Evolutionary conservation across 2,329 filamentous ascomycete species (phyloP).

Genomic region (Penicillium sp.): DNA sequence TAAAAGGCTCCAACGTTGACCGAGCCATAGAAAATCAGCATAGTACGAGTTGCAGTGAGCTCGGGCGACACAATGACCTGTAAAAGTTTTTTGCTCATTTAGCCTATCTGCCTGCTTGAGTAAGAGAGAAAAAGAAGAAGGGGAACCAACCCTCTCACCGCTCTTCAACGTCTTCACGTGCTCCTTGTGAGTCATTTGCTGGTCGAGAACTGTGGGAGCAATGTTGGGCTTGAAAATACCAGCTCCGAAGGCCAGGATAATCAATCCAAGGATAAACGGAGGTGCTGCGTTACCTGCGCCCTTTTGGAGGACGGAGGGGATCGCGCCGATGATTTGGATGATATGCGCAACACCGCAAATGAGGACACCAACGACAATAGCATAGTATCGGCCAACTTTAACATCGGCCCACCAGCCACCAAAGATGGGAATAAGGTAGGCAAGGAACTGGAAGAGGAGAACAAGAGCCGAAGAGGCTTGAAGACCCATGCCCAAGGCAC

Average conservation of each 20-base stretch:
- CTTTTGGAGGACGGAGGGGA: conserved; percentile 39
- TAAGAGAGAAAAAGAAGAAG: neutral
- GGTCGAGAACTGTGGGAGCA: conserved; percentile 66
- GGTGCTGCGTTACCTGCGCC: conserved; percentile 29
- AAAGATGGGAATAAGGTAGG: conserved; percentile 58
- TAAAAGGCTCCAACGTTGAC: conserved; percentile 66
- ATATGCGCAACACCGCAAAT: conserved; percentile 57
- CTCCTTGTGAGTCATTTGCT: conserved; percentile 59
- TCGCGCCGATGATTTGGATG: conserved; percentile 51
- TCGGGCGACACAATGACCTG: conserved; percentile 63
- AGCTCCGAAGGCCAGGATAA: conserved; percentile 37
- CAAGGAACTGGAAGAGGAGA: conserved; percentile 61
- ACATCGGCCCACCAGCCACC: conserved; percentile 66
- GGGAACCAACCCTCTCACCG: conserved; percentile 53
- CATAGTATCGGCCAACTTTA: conserved; percentile 66
- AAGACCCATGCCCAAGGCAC: conserved; percentile 58
- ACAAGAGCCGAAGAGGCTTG: conserved; percentile 53
- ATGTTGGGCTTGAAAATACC: conserved; percentile 66
- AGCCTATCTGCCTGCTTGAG: neutral
- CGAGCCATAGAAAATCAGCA: conserved; percentile 68
- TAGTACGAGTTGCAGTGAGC: conserved; percentile 61
- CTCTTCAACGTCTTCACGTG: conserved; percentile 52
- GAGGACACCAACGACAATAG: conserved; percentile 61
- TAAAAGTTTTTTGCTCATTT: neutral
- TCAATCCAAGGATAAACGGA: conserved; percentile 38